phyloP scores from a whole-genome alignment of 768 basidiomycete genomes.

The Boletus subparvulus region DNA sequence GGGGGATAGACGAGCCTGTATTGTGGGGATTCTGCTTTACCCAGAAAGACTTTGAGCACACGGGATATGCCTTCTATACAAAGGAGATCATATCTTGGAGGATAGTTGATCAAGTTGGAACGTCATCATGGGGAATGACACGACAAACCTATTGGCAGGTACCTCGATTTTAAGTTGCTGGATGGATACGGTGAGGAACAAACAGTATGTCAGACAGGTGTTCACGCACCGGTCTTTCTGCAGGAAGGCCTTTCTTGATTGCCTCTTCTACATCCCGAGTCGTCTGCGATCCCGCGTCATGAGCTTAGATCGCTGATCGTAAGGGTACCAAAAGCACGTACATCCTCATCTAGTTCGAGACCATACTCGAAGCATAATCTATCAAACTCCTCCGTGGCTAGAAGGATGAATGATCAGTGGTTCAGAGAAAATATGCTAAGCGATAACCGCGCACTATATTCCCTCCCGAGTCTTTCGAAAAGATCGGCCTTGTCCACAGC shows the following conservation, averaged over 20 bases:
- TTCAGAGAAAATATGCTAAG: slow-evolving; percentile 2
- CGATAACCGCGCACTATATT: slow-evolving; percentile 61
- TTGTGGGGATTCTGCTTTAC: slow-evolving; percentile 59
- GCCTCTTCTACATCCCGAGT: slow-evolving; percentile 83
- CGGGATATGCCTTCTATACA: slow-evolving; percentile 96
- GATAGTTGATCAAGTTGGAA: slow-evolving; percentile 6
- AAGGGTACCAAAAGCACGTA: slow-evolving; percentile 39
- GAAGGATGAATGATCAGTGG: slow-evolving; percentile 18
- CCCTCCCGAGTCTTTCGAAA: slow-evolving; percentile 78
- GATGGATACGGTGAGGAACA: slow-evolving; percentile 7
- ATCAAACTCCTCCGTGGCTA: slow-evolving; percentile 94
- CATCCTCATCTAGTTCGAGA: slow-evolving; percentile 96
- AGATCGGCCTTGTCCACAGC: slow-evolving; percentile 95
- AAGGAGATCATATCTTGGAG: slow-evolving; percentile 86
- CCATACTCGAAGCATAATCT: slow-evolving; percentile 96
- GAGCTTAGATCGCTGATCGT: not conserved
- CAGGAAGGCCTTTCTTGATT: slow-evolving; percentile 79
- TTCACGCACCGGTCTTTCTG: slow-evolving; percentile 72
- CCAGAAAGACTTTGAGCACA: slow-evolving; percentile 80
- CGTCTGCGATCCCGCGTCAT: slow-evolving; percentile 52
- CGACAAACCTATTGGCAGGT: slow-evolving; percentile 85
- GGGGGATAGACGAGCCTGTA: slow-evolving; percentile 76
- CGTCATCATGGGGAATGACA: not conserved
- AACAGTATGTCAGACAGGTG: not conserved
- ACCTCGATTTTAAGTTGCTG: slow-evolving; percentile 99